phyloP scores from a whole-genome alignment of 2,329 filamentous ascomycete genomes.

The Dryadomyces sulphureus region DNA sequence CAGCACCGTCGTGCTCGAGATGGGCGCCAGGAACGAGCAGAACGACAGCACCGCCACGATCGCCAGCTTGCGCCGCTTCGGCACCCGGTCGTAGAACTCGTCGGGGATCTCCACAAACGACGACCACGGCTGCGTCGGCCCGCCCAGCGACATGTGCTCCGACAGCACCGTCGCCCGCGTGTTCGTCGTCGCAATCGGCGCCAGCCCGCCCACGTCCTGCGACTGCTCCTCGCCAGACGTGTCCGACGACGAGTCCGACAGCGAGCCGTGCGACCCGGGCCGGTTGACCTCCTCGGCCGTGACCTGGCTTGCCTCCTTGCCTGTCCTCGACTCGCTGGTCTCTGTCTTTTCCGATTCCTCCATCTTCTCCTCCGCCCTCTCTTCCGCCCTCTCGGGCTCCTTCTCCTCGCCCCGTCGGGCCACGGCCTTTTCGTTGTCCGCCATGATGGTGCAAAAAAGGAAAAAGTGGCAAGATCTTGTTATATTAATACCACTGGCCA shows the following conservation, averaged over 20 bases:
- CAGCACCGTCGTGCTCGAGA: slow-evolving; percentile 50
- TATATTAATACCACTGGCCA: too few species aligned
- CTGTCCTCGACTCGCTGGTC: neutral
- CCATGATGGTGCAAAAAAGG: too few species aligned
- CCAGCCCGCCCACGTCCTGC: neutral
- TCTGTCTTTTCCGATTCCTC: neutral
- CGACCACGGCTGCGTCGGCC: slow-evolving; percentile 15
- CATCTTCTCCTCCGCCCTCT: too few species aligned
- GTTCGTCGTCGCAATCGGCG: slow-evolving; percentile 1
- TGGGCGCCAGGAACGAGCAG: slow-evolving; percentile 62
- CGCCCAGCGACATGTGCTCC: slow-evolving; percentile 14
- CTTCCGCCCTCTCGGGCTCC: too few species aligned
- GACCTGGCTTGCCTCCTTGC: neutral
- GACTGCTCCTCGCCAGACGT: neutral
- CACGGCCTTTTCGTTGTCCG: too few species aligned
- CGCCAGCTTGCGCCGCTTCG: slow-evolving; percentile 43
- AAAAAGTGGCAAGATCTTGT: too few species aligned
- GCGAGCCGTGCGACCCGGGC: neutral
- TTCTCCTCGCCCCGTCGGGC: too few species aligned
- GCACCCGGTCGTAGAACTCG: slow-evolving; percentile 50
- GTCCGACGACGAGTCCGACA: neutral
- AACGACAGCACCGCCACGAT: slow-evolving; percentile 58
- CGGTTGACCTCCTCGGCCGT: neutral
- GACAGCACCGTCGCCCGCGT: slow-evolving; percentile 1
- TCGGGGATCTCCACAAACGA: slow-evolving; percentile 27